Percentiles rank a stretch among this genome's conserved stretches.
These are phyloP conservation scores for Bremia lactucae DNA, from an alignment of 352 stramenopile species.

Conservation along the genomic window DNA sequence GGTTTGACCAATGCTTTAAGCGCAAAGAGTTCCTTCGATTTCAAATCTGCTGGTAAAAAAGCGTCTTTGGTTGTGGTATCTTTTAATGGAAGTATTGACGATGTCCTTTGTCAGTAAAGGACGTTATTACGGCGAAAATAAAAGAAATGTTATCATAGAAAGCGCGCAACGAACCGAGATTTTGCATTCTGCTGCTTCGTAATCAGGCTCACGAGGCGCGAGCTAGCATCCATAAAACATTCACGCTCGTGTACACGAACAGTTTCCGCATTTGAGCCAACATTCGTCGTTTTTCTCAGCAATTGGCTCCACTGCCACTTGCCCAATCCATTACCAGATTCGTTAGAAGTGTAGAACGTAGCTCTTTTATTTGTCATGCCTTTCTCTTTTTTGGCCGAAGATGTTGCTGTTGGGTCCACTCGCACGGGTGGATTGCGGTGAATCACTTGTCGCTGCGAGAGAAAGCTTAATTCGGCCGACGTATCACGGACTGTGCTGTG, in stretches of 20 bases:
- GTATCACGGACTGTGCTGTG: slow-evolving; percentile 41
- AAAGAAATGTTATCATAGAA: too few relatives aligned
- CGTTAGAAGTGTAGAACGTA: slow-evolving; percentile 8
- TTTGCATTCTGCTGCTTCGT: slow-evolving; percentile 19
- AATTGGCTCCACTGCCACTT: slow-evolving; percentile 62
- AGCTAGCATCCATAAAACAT: slow-evolving; percentile 19
- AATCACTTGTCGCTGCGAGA: slow-evolving; percentile 72
- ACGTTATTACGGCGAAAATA: too few relatives aligned
- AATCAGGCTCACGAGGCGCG: slow-evolving; percentile 20
- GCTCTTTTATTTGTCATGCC: slow-evolving; percentile 25
- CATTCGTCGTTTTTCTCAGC: slow-evolving; percentile 26
- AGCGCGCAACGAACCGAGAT: slow-evolving; percentile 10
- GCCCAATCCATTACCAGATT: slow-evolving; percentile 31
- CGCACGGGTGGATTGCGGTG: slow-evolving; percentile 54
- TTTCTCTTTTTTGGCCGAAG: slow-evolving; percentile 16
- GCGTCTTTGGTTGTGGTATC: too few relatives aligned
- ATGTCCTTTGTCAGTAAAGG: too few relatives aligned
- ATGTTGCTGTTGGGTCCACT: slow-evolving; percentile 10
- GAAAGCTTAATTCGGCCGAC: slow-evolving; percentile 59
- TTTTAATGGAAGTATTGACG: too few relatives aligned
- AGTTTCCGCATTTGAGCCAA: slow-evolving; percentile 6
- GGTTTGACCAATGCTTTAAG: too few relatives aligned
- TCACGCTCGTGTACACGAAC: slow-evolving; percentile 13
- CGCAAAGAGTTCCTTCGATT: too few relatives aligned
- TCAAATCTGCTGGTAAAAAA: too few relatives aligned